Percentiles rank a stretch among this genome's conserved stretches.
phyloP scores from a whole-genome alignment of 768 basidiomycete genomes.

The Trametes elegans region DNA sequence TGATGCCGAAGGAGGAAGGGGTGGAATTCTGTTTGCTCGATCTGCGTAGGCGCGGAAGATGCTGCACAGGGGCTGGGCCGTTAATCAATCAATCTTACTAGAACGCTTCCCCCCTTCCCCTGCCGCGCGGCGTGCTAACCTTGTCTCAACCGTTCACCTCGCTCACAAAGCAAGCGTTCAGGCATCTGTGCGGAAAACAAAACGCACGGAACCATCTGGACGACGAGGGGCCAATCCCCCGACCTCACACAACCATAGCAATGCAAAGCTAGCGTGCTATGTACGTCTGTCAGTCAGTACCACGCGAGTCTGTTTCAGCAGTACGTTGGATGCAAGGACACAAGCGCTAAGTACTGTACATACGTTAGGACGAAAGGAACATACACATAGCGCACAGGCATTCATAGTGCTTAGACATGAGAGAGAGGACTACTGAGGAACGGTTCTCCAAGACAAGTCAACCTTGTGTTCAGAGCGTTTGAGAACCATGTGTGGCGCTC shows the following conservation, averaged over 20 bases:
- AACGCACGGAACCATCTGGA: background rate
- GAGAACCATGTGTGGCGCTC: too few species aligned
- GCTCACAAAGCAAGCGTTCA: background rate
- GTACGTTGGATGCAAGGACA: too few species aligned
- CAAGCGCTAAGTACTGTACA: too few species aligned
- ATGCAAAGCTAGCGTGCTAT: slow-evolving; percentile 27
- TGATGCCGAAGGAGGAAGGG: slow-evolving; percentile 12
- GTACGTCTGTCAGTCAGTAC: too few species aligned
- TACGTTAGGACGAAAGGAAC: too few species aligned
- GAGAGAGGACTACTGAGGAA: background rate
- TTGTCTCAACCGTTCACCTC: slow-evolving; percentile 1
- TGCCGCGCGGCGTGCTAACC: slow-evolving; percentile 8
- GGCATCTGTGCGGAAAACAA: background rate
- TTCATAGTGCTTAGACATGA: too few species aligned
- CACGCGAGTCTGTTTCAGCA: too few species aligned
- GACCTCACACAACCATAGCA: slow-evolving; percentile 21
- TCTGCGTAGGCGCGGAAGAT: slow-evolving; percentile 3
- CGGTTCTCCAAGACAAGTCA: background rate
- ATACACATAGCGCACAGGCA: background rate
- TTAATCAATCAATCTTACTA: slow-evolving; percentile 28
- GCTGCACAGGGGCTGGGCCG: slow-evolving; percentile 19
- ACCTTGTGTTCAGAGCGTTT: background rate
- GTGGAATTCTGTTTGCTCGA: slow-evolving; percentile 20
- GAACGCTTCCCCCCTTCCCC: slow-evolving; percentile 14
- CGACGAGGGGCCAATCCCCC: slow-evolving; percentile 24